phyloP scores from a whole-genome alignment of 768 basidiomycete species.

The Harrya chromipes region DNA sequence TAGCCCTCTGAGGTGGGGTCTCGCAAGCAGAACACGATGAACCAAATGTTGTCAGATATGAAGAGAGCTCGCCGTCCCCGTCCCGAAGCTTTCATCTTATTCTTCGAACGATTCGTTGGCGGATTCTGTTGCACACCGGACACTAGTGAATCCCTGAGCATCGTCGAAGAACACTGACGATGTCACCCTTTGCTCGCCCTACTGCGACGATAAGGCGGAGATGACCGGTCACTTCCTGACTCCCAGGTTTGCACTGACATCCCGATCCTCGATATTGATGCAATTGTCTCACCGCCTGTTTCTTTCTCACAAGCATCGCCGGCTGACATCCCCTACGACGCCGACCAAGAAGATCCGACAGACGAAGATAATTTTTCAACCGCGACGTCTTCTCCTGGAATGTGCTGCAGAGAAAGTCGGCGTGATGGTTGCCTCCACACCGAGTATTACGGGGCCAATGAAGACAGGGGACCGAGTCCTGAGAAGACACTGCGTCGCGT shows the following conservation, averaged over 20 bases:
- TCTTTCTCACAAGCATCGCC: too few species aligned
- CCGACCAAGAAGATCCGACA: too few species aligned
- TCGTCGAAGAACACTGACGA: not conserved
- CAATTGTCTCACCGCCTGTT: not conserved
- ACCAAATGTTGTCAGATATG: not conserved
- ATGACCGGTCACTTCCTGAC: not conserved
- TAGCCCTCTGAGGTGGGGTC: conserved; percentile 13
- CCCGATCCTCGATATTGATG: not conserved
- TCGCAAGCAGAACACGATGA: too few species aligned
- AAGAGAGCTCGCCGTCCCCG: conserved; percentile 2
- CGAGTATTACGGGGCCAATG: too few species aligned
- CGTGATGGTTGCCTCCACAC: too few species aligned
- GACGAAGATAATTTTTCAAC: too few species aligned
- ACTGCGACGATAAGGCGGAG: conserved; percentile 1
- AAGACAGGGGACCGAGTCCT: not conserved
- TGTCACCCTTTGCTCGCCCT: conserved; percentile 1
- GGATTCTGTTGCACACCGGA: not conserved
- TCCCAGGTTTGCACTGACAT: not conserved
- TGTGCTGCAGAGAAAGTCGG: not conserved
- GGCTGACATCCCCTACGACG: too few species aligned
- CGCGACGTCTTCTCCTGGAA: too few species aligned
- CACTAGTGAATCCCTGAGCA: not conserved
- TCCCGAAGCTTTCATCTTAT: conserved; percentile 9
- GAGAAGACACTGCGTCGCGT: not conserved
- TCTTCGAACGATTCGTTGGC: conserved; percentile 9